A percentile compares a stretch with the other conserved stretches of the same genome.
phyloP scores from a whole-genome alignment of 139 green algal genomes.

The Auxenochlorella protothecoides region DNA sequence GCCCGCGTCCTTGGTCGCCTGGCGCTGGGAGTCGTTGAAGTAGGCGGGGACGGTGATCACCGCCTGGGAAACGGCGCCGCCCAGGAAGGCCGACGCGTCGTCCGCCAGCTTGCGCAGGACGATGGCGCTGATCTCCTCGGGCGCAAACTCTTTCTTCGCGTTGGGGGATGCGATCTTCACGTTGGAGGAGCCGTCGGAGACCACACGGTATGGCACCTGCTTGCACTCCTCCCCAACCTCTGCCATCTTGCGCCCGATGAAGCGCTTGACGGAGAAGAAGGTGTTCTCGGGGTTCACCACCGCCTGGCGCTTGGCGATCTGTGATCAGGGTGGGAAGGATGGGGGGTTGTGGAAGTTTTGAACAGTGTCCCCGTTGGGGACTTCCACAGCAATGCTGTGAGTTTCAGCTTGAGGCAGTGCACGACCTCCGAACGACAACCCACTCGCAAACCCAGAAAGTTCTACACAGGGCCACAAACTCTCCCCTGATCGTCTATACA shows the following conservation, averaged over 20 bases:
- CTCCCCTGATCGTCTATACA: too few species aligned
- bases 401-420: too few species aligned
- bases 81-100: constrained; percentile 71
- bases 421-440: too few species aligned
- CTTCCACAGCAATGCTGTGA: too few species aligned
- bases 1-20: constrained; percentile 86
- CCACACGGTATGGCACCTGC: constrained; percentile 75
- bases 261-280: constrained; percentile 98
- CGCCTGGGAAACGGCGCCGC: constrained; percentile 72
- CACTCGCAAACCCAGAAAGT: background rate
- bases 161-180: constrained; percentile 92
- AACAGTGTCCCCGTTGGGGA: too few species aligned
- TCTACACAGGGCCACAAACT: background rate
- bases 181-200: constrained; percentile 71
- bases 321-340: constrained; percentile 2
- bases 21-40: constrained; percentile 98
- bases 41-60: constrained; percentile 99
- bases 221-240: constrained; percentile 89
- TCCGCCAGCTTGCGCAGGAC: constrained; percentile 74
- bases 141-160: constrained; percentile 88
- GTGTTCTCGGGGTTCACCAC: constrained; percentile 99
- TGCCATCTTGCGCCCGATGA: constrained; percentile 87
- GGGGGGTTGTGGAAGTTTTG: too few species aligned
- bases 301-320: constrained; percentile 97
- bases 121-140: constrained; percentile 93